Evolutionary conservation across 768 basidiomycete genomes (phyloP).

Genomic region (Tephrocybe sp.): DNA sequence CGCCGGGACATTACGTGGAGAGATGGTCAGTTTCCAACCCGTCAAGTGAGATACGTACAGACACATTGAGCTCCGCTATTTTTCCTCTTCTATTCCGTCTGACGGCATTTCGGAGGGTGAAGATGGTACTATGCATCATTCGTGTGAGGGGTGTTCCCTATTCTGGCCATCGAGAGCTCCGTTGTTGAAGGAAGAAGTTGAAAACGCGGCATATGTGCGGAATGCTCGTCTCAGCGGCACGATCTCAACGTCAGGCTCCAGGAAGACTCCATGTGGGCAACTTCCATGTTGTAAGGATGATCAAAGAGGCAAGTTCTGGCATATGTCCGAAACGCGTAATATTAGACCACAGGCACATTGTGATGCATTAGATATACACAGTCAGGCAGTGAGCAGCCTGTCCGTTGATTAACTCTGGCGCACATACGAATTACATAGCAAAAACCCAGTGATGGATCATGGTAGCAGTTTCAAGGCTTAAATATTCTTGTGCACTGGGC

Average conservation of each 20-base stretch:
- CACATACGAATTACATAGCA: too few relatives aligned
- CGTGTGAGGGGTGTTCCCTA: conserved; percentile 16
- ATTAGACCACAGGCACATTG: too few relatives aligned
- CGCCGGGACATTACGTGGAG: conserved; percentile 2
- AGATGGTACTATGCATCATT: neutral
- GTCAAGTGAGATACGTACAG: conserved; percentile 3
- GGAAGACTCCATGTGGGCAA: neutral
- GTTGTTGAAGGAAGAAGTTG: neutral
- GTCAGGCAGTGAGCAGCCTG: too few relatives aligned
- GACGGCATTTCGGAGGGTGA: neutral
- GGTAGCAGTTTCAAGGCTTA: too few relatives aligned
- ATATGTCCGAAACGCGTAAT: too few relatives aligned
- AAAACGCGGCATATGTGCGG: neutral
- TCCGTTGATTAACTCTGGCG: too few relatives aligned
- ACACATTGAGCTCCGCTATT: conserved; percentile 15
- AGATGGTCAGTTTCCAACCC: neutral
- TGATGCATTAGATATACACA: too few relatives aligned
- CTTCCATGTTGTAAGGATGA: neutral
- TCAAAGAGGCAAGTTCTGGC: too few relatives aligned
- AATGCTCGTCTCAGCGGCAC: neutral
- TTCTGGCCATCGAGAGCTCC: neutral
- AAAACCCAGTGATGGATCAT: too few relatives aligned
- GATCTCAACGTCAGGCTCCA: neutral
- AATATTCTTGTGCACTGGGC: too few relatives aligned
- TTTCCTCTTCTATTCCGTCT: conserved; percentile 18